Evolutionary conservation across 2,329 filamentous ascomycete species (phyloP), one percentile per base, ranked within the genome.

Genomic region (Rhynchosporium secalis): DNA sequence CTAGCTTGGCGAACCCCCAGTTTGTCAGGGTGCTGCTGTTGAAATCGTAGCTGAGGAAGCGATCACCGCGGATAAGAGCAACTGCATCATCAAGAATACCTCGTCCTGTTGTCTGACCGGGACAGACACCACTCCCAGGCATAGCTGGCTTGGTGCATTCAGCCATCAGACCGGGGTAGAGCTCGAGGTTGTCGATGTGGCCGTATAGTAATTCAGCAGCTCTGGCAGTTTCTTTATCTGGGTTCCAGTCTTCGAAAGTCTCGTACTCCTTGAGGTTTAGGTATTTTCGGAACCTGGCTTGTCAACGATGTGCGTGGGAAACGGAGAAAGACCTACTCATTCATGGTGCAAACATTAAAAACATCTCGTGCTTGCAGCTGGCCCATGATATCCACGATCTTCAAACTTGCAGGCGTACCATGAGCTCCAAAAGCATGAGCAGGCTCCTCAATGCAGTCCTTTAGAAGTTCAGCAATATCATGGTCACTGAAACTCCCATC

Each of bases 101-200:
- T 60, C 79, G 75, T 51, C 77, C 76, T 5, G 75, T 78, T 2
- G 71, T 79, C 29, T 80, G 76, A 8, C 76, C 75, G 13, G 78
- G 78, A 55, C 78, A 79, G 31, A 80, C 75, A 66, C 78, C 78
- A 66, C 75, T 77, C 3, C 78, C 78, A 5, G 78, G 78, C 70
- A 82, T 79, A 0, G 81, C 68, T 4, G 79, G 78, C 68, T 86
- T 86, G 13, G 82, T 77, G 59, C 80, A 78, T 71, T 86, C 84
- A 8, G 81, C 77, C 68, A 85, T 78, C 6, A 86, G 69, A 12
- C 83, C 83, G 2, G 83, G 83, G 66, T 86, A 86, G 6, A 87
- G 73, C 69, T 87, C 84, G 12, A 83, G 78, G 7, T 77, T 75
- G 56, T 83, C 81, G 13, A 80, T 80, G 45, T 80, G 78, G 36